Conservation (phyloP, 1,284 basidiomycete species). For the Sanghuangporus baumii region DNA sequence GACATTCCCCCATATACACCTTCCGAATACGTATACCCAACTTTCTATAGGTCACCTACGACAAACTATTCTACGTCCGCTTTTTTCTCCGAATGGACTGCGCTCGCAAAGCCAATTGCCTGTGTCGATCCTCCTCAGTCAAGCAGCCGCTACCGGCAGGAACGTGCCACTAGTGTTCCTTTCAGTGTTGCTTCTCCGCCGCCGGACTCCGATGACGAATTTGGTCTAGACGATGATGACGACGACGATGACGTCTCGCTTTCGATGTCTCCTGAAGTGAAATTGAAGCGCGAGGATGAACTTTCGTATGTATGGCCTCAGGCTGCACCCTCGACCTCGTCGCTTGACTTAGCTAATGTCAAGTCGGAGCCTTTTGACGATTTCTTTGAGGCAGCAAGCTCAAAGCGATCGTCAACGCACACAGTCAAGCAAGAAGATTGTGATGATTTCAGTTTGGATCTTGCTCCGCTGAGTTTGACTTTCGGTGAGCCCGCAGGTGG, state of each 20-base stretch:
- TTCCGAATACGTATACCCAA: conserved; percentile 20
- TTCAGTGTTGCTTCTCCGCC: conserved; percentile 54
- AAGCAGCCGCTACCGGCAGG: background rate
- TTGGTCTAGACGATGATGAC: conserved; percentile 22
- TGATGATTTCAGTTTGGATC: conserved; percentile 35
- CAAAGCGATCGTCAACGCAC: conserved; percentile 30
- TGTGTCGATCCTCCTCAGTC: conserved; percentile 5
- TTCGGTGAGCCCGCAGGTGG: conserved; percentile 23
- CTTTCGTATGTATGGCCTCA: conserved; percentile 11
- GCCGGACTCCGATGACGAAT: conserved; percentile 59
- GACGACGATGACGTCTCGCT: conserved; percentile 25
- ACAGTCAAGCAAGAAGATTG: conserved; percentile 32
- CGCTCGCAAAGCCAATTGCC: conserved; percentile 2
- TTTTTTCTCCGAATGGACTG: conserved; percentile 3
- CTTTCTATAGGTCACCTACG: conserved; percentile 3
- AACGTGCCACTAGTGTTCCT: conserved; percentile 22
- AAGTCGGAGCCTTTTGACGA: conserved; percentile 56
- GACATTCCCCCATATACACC: conserved; percentile 50
- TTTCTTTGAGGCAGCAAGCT: conserved; percentile 37
- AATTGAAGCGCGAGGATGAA: conserved; percentile 8
- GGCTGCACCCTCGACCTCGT: conserved; percentile 7
- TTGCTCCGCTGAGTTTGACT: conserved; percentile 22
- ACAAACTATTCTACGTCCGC: background rate
- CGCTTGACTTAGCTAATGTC: conserved; percentile 32
- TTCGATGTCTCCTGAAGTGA: conserved; percentile 3